Percentiles rank a stretch among this genome's conserved stretches.
Evolutionary conservation across 2,329 filamentous ascomycete genomes (phyloP).

Genomic region (Sclerotinia subarctica): DNA sequence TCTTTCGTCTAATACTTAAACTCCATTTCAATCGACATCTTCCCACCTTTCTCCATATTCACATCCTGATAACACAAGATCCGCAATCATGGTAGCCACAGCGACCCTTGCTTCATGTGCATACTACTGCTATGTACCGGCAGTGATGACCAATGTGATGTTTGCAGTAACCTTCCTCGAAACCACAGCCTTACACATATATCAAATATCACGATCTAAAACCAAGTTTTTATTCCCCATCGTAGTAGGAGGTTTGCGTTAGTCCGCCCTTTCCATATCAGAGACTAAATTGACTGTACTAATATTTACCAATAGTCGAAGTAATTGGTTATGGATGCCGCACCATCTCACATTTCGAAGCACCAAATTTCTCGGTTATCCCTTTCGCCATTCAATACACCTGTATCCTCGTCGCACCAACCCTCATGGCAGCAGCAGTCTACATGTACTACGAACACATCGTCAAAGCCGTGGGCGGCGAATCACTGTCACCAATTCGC

Average conservation of each 20-base stretch:
- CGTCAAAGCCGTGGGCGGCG: background rate
- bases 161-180: background rate
- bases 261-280: background rate
- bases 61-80: background rate
- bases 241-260: slow-evolving; percentile 1
- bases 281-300: background rate
- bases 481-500: slow-evolving; percentile 1
- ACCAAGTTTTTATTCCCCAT: slow-evolving; percentile 14
- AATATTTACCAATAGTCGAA: slow-evolving; percentile 1
- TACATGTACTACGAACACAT: slow-evolving; percentile 17
- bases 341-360: slow-evolving; percentile 1
- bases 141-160: background rate
- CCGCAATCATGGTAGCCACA: slow-evolving; percentile 14
- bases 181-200: background rate
- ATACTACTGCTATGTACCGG: slow-evolving; percentile 16
- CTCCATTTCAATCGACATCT: background rate
- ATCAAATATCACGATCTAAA: background rate
- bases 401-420: slow-evolving; percentile 11
- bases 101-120: slow-evolving; percentile 13
- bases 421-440: slow-evolving; percentile 11
- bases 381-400: slow-evolving; percentile 16
- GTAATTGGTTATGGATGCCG: slow-evolving; percentile 13
- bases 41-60: background rate
- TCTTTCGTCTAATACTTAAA: background rate
- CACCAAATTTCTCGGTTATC: slow-evolving; percentile 11